Percentiles rank a stretch among this genome's conserved stretches.
Conservation (phyloP, 441 rosid species). For the Eutrema salsugineum region DNA sequence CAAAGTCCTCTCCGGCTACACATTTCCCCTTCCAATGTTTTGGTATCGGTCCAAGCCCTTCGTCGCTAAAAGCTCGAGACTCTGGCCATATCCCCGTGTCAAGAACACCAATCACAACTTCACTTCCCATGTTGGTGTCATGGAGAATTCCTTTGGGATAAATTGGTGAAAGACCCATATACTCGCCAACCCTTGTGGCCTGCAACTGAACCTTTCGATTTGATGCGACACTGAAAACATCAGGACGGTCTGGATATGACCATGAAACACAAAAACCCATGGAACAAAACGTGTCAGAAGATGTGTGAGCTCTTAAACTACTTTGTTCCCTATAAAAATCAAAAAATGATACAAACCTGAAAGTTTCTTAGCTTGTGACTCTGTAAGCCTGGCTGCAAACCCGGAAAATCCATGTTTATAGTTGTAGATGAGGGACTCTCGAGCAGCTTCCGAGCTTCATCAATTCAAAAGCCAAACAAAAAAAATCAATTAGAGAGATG, state of each 20-base stretch:
- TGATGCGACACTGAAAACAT: constrained; percentile 44
- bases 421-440: constrained; percentile 49
- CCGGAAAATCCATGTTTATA: constrained; percentile 71
- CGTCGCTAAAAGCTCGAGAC: constrained; percentile 46
- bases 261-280: too few species aligned
- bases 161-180: constrained; percentile 43
- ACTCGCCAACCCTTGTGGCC: constrained; percentile 56
- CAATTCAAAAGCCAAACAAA: neutral
- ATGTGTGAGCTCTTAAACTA: neutral
- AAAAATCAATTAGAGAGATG: neutral
- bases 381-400: constrained; percentile 62
- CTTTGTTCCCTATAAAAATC: too few species aligned
- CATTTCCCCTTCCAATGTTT: constrained; percentile 56
- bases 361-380: constrained; percentile 46
- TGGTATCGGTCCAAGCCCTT: constrained; percentile 42
- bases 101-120: constrained; percentile 51
- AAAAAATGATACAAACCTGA: constrained; percentile 40
- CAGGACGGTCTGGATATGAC: constrained; percentile 44
- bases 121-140: constrained; percentile 52
- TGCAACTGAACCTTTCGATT: constrained; percentile 44
- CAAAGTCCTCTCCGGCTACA: constrained; percentile 55
- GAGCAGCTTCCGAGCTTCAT: constrained; percentile 48
- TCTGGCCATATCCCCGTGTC: constrained; percentile 78
- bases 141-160: constrained; percentile 38
- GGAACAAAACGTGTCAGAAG: neutral